Evolutionary conservation across 805 yeast genomes (phyloP).

Genomic region (Metschnikowia vanudenii): DNA sequence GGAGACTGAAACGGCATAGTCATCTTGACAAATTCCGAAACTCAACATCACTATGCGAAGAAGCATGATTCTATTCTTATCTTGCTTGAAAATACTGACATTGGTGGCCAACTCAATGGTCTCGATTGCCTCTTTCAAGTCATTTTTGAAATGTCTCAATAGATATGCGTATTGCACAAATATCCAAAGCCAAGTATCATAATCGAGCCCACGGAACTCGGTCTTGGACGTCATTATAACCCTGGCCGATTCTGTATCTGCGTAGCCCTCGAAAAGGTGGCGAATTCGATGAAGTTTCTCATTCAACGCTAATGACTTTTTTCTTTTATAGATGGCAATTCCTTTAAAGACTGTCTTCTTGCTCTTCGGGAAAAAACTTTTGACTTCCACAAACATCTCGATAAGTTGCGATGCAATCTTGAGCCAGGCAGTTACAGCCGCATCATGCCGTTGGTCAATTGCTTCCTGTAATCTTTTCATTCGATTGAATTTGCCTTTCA

Average conservation of each 20-base stretch:
- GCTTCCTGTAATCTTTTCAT: slow-evolving; percentile 49
- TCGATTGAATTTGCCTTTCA: slow-evolving; percentile 53
- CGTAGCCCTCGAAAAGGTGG: slow-evolving; percentile 58
- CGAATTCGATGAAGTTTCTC: slow-evolving; percentile 70
- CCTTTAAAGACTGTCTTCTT: slow-evolving; percentile 69
- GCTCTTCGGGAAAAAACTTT: slow-evolving; percentile 76
- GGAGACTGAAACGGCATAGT: slow-evolving; percentile 49
- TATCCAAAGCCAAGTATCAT: slow-evolving; percentile 81
- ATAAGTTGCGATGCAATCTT: slow-evolving; percentile 79
- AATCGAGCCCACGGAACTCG: slow-evolving; percentile 71
- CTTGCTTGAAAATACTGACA: slow-evolving; percentile 74
- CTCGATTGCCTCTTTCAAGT: slow-evolving; percentile 48
- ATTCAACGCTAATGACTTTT: slow-evolving; percentile 63
- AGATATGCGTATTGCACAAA: slow-evolving; percentile 77
- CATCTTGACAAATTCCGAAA: slow-evolving; percentile 47
- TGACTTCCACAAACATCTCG: slow-evolving; percentile 75
- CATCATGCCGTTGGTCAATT: slow-evolving; percentile 40
- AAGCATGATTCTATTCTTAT: slow-evolving; percentile 55
- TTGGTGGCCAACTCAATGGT: slow-evolving; percentile 72
- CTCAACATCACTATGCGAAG: slow-evolving; percentile 69
- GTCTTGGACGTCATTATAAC: slow-evolving; percentile 47
- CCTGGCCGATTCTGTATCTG: slow-evolving; percentile 28
- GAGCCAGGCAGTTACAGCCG: slow-evolving; percentile 78
- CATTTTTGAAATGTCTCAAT: slow-evolving; percentile 62
- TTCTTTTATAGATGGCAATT: slow-evolving; percentile 58